These are phyloP conservation scores for Phytophthora ohioensis DNA, from an alignment of 352 stramenopile species.

Conservation along the genomic window DNA sequence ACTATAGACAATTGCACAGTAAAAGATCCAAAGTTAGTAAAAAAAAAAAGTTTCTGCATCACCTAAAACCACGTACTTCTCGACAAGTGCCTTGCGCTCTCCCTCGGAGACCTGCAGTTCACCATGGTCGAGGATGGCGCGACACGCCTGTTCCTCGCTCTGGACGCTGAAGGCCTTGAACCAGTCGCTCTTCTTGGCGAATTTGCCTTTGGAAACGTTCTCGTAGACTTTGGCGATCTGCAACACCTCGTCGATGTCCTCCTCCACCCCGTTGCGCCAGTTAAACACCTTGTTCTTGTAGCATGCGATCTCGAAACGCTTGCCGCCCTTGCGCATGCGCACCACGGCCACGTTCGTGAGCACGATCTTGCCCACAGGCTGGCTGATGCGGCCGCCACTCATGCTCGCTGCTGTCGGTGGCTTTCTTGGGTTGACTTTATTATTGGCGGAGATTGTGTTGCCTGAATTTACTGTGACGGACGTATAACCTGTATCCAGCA, in stretches of 20 bases:
- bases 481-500: too few species aligned
- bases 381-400: conserved; percentile 75
- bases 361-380: conserved; percentile 86
- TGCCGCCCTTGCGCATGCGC: conserved; percentile 94
- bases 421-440: conserved; percentile 13
- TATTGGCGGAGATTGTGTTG: conserved; percentile 5
- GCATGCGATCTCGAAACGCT: conserved; percentile 99
- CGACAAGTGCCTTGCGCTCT: conserved; percentile 93
- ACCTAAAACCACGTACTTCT: conserved; percentile 64
- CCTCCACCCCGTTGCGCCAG: conserved; percentile 98
- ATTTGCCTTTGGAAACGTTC: conserved; percentile 98
- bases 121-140: conserved; percentile 96
- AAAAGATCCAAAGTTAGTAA: conserved; percentile 13
- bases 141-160: conserved; percentile 93
- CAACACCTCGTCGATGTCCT: conserved; percentile 98
- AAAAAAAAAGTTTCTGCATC: background rate
- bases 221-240: conserved; percentile 98
- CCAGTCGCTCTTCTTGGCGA: conserved; percentile 96
- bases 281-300: conserved; percentile 99
- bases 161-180: conserved; percentile 94
- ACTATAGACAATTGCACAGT: conserved; percentile 45
- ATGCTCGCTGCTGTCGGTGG: conserved; percentile 32
- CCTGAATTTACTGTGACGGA: background rate
- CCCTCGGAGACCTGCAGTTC: conserved; percentile 97
- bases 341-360: conserved; percentile 99